Evolutionary conservation across 1,284 basidiomycete genomes (phyloP), one percentile per base, ranked within the genome.

Genomic region (Ceratobasidium sp.): DNA sequence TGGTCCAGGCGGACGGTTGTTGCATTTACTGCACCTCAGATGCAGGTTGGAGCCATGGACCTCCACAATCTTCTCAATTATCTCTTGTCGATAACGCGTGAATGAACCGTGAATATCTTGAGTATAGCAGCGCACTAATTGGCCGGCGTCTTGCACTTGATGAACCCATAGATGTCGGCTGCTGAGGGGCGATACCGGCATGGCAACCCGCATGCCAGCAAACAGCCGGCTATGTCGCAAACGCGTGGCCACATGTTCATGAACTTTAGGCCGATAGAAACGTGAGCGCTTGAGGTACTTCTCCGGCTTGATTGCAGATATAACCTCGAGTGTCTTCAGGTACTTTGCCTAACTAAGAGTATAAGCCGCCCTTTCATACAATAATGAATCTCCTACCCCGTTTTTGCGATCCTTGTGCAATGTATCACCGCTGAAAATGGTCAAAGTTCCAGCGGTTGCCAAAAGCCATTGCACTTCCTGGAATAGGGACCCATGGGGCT

Each of bases 111-210:
- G 22, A 27, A 53, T 27, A 14, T 53, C 51, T 24, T 53, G 51
- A 19, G 51, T 53, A 24, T 53, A 53, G 51, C 51, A 53, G 6
- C 51, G 15, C 1, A 53, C 11, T 27, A 53, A 24, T n/a, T 27
- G 9, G 2, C 51, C 19, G 14, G 11, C 14, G 19, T 2, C 8
- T n/a, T 9, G 29, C 9, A 53, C 11, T 1, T 53, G 4, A n/a
- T 53, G 15, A 2, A 53, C 51, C 22, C 51, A 53, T 27, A 53
- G 51, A n/a, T 53, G 51, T n/a, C 51, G 9, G 51, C 51, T n/a
- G 14, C 51, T 5, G 2, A 53, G 51, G 22, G 15, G 19, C 15
- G n/a, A 11, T 24, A 27, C 22, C 9, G 22, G 2, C 29, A 27
- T 24, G 19, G 22, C 51, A n/a, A 2, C 8, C 19, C 51, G 51